These are phyloP conservation scores for Trichoderma citrinoviride DNA, from an alignment of 2,329 filamentous ascomycete genomes.

Conservation along the genomic window DNA sequence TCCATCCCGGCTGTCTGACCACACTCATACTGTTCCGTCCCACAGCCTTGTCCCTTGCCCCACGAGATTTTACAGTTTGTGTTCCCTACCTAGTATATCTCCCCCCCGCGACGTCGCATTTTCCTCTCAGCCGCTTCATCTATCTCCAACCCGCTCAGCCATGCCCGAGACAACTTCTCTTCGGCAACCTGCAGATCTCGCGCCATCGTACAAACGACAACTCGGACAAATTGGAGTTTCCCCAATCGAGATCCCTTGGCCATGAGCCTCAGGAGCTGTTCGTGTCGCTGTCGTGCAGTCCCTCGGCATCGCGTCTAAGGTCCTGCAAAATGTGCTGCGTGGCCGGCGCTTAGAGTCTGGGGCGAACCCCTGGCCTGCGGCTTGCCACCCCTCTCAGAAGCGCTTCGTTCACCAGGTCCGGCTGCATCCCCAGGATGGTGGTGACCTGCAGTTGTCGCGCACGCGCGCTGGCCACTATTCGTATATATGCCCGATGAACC, in stretches of 20 bases:
- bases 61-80: slow-evolving; percentile 3
- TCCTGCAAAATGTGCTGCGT: neutral
- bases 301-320: neutral
- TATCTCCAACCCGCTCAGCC: neutral
- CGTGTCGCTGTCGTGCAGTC: neutral
- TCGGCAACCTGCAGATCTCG: neutral
- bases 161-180: neutral
- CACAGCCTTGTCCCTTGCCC: neutral
- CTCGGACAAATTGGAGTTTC: neutral
- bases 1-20: neutral
- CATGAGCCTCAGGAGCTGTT: neutral
- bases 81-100: neutral
- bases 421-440: neutral
- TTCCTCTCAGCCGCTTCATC: neutral
- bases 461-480: neutral
- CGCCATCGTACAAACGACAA: neutral
- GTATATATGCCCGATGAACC: slow-evolving; percentile 1
- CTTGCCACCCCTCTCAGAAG: neutral
- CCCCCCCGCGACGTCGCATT: neutral
- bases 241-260: neutral
- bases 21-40: neutral
- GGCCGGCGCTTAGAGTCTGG: slow-evolving; percentile 15
- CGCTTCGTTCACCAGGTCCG: neutral
- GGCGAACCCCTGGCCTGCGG: slow-evolving; percentile 1
- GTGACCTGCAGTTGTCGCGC: neutral